These are phyloP conservation scores for Colletotrichum orbiculare DNA, from an alignment of 2,329 filamentous ascomycete species.

Conservation along the genomic window DNA sequence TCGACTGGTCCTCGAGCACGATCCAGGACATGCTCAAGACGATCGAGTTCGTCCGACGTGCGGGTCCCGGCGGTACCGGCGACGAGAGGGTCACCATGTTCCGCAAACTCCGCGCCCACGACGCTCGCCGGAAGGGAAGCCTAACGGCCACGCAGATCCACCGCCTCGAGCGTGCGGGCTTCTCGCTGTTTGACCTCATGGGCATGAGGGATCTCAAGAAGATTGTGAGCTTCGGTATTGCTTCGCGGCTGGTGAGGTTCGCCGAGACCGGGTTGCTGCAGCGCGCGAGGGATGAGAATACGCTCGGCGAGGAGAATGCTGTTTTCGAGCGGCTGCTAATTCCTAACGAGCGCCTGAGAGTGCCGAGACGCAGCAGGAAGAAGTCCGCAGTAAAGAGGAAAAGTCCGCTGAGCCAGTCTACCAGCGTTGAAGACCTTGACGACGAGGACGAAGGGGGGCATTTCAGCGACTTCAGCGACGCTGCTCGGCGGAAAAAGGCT, in stretches of 20 bases:
- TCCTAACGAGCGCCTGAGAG: too few relatives aligned
- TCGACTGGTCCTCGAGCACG: slow-evolving; percentile 19
- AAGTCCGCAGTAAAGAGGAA: too few relatives aligned
- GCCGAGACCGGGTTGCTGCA: slow-evolving; percentile 17
- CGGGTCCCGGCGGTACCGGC: neutral
- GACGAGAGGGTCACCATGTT: slow-evolving; percentile 11
- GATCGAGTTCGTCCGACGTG: neutral
- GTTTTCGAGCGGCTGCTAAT: slow-evolving; percentile 1
- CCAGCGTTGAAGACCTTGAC: too few relatives aligned
- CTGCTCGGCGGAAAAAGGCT: too few relatives aligned
- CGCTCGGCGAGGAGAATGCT: slow-evolving; percentile 7
- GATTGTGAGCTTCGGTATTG: slow-evolving; percentile 10
- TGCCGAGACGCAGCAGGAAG: too few relatives aligned
- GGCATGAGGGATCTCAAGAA: slow-evolving; percentile 16
- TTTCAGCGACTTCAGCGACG: too few relatives aligned
- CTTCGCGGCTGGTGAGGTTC: slow-evolving; percentile 3
- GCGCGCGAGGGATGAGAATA: neutral
- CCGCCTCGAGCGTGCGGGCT: slow-evolving; percentile 3
- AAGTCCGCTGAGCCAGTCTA: too few relatives aligned
- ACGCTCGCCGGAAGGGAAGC: slow-evolving; percentile 6
- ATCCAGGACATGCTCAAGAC: slow-evolving; percentile 30
- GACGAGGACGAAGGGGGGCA: too few relatives aligned
- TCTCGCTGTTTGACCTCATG: slow-evolving; percentile 21
- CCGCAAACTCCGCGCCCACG: slow-evolving; percentile 20
- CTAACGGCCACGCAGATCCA: slow-evolving; percentile 17